These are phyloP conservation scores for Phytophthora ramorum DNA, from an alignment of 352 stramenopile genomes.

Conservation along the genomic window DNA sequence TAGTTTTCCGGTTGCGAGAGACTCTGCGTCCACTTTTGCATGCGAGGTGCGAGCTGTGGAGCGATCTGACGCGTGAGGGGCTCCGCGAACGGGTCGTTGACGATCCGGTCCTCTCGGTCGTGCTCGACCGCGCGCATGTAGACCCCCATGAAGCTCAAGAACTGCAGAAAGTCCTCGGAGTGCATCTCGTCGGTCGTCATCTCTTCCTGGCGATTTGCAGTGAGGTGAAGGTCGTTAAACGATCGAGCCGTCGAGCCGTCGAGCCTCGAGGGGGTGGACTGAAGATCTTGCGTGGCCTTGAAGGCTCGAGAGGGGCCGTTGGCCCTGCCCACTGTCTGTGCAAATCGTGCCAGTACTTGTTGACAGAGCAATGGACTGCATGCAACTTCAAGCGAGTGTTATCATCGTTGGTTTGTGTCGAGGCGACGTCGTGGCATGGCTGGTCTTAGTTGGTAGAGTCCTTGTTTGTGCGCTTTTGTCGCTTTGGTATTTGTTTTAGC, in stretches of 20 bases:
- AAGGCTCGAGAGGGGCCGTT: no score
- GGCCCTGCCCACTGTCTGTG: no score
- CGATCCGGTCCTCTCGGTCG: slow-evolving; percentile 13
- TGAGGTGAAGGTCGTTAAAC: slow-evolving; percentile 2
- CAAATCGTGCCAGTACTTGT: no score
- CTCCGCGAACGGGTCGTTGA: slow-evolving; percentile 22
- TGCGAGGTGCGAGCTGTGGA: slow-evolving; percentile 7
- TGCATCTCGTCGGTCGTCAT: slow-evolving; percentile 20
- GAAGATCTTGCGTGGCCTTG: not conserved
- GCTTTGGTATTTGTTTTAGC: no score
- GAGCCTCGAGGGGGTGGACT: not conserved
- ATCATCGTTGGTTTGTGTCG: no score
- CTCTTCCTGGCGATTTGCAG: slow-evolving; percentile 6
- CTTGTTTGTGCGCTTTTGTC: no score
- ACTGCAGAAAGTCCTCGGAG: slow-evolving; percentile 14
- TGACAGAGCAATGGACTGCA: no score
- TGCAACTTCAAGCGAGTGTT: no score
- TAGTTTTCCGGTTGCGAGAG: slow-evolving; percentile 25
- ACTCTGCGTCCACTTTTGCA: slow-evolving; percentile 16
- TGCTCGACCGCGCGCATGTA: slow-evolving; percentile 16
- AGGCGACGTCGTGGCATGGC: no score
- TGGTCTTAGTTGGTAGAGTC: no score
- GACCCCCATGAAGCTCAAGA: slow-evolving; percentile 22
- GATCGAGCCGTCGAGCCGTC: slow-evolving; percentile 1
- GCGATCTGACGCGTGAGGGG: slow-evolving; percentile 19